Percentiles rank a stretch among this genome's conserved stretches.
Conservation (phyloP, 306 rosid genomes). For the Pachyrhizus erosus region DNA sequence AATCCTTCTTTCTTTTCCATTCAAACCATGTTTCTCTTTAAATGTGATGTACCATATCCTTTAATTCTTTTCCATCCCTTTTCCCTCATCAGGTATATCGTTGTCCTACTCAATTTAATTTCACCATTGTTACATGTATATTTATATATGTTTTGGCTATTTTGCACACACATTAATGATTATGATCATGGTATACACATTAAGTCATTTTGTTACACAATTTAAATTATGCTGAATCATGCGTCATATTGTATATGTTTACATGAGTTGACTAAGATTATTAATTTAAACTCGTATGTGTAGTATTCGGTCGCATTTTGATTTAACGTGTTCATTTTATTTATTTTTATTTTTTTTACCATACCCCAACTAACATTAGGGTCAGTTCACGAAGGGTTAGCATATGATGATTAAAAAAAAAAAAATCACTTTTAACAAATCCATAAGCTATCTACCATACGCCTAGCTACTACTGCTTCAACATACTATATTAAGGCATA, state of each 20-base stretch:
- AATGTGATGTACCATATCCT: neutral
- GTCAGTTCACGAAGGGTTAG: neutral
- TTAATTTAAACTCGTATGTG: neutral
- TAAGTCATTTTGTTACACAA: no score
- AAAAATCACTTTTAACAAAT: neutral
- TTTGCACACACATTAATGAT: neutral
- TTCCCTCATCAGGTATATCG: neutral
- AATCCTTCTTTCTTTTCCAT: constrained; percentile 1
- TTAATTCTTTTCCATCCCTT: neutral
- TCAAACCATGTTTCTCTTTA: constrained; percentile 1
- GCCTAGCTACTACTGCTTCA: neutral
- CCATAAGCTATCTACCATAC: neutral
- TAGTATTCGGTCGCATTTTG: no score
- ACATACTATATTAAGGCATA: neutral
- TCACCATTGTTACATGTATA: neutral
- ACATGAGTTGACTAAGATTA: neutral
- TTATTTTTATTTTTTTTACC: no score
- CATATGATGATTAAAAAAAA: constrained; percentile 3
- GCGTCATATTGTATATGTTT: neutral
- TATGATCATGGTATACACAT: neutral
- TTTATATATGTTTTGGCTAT: neutral
- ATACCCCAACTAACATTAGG: neutral
- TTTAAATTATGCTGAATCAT: neutral
- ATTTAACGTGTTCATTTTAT: no score
- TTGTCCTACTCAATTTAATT: neutral